These are phyloP conservation scores for Pseudofabraea citricarpa DNA, from an alignment of 2,329 filamentous ascomycete genomes.

Conservation along the genomic window DNA sequence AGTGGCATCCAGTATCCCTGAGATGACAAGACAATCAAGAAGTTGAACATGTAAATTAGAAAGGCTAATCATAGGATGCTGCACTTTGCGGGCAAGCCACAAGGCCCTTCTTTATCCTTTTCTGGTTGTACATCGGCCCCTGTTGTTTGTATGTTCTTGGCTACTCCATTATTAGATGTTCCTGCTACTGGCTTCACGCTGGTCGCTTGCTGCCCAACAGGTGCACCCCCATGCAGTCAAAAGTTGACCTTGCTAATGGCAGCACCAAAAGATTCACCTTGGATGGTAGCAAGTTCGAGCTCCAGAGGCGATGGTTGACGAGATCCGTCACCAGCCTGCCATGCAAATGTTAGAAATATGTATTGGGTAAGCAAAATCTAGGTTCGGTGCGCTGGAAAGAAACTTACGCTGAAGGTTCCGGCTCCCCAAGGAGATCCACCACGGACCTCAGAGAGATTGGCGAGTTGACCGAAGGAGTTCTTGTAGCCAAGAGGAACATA, in stretches of 20 bases:
- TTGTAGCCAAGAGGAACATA: slow-evolving; percentile 95
- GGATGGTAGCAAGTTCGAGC: slow-evolving; percentile 71
- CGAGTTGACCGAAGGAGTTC: slow-evolving; percentile 65
- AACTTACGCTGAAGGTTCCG: slow-evolving; percentile 73
- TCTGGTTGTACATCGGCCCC: too few relatives aligned
- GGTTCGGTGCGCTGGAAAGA: neutral
- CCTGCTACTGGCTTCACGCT: slow-evolving; percentile 19
- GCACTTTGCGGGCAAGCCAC: slow-evolving; percentile 74
- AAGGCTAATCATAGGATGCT: neutral
- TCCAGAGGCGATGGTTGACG: slow-evolving; percentile 75
- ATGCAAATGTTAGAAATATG: neutral
- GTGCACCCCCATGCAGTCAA: slow-evolving; percentile 85
- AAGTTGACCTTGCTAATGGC: slow-evolving; percentile 65
- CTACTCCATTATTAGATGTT: slow-evolving; percentile 17
- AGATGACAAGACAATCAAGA: too few relatives aligned
- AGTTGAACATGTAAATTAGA: neutral
- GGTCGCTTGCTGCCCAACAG: slow-evolving; percentile 2
- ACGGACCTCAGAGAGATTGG: slow-evolving; percentile 72
- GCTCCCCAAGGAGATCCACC: slow-evolving; percentile 92
- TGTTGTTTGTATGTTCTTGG: slow-evolving; percentile 27
- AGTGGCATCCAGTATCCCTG: too few relatives aligned
- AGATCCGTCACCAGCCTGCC: slow-evolving; percentile 64
- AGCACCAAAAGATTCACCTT: slow-evolving; percentile 84
- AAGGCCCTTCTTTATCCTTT: slow-evolving; percentile 61
- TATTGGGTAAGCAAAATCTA: too few relatives aligned